Evolutionary conservation across 2,329 filamentous ascomycete species (phyloP), one percentile per base, ranked within the genome.

Genomic region (Ceratocystis huliohia): DNA sequence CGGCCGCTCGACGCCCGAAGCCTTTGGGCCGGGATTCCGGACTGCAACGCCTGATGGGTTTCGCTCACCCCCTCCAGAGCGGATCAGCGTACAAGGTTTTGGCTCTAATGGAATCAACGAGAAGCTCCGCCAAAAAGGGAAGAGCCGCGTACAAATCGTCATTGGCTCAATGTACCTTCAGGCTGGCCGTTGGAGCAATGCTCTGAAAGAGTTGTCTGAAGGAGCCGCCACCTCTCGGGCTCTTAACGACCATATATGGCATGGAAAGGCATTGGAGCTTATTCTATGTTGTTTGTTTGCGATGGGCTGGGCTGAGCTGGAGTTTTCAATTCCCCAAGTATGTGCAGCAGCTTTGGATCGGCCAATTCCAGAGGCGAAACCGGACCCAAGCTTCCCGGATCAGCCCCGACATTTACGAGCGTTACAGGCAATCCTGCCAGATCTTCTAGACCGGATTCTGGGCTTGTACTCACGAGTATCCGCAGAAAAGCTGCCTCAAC

Each of bases 211-310:
- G 73, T 82, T 96, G 25, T 80, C 85, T 8, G 93, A 96, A 68
- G 90, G 88, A 65, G 91, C 89, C 1, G 83, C 83, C 8, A 84
- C 87, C 70, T 88, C 91, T 17, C 88, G 90, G 71, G 86, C 85
- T 46, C 83, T 89, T 67, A 92, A 91, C 71, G 94, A 99, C 75
- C 90, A 96, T 75, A 75, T 97, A n/a, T 99, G 94, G 93, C 91
- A 96, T 76, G 94, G 89, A 20, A 97, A 97, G 76, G 92, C 91
- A 0, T 80, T 99, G 22, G 95, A 99, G 73, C 85, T 92, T 33
- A 89, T 96, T 68, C 78, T 94, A 61, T 81, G 96, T 30, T 91
- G 88, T 72, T 81, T 97, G 70, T 73, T 97, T 50, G 83, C 97
- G 71, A 84, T 96, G 69, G 88, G 86, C 37, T 96, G 91, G 89